A percentile compares a stretch with the other conserved stretches of the same genome.
These are phyloP conservation scores for Solanum tacnaense DNA, from an alignment of 257 asterid species.

Conservation along the genomic window DNA sequence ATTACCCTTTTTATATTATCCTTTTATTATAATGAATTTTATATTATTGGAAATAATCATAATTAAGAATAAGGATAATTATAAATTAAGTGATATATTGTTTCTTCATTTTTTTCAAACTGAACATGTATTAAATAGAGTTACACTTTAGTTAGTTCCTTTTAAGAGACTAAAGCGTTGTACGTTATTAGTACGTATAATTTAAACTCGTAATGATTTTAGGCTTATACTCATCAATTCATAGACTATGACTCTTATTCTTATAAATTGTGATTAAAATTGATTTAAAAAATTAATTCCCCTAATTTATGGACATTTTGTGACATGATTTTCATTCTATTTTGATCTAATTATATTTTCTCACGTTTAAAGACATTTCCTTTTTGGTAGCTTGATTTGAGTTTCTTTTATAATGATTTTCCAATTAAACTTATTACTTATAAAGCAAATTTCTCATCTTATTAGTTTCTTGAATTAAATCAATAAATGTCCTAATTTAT, in stretches of 20 bases:
- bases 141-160: neutral
- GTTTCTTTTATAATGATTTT: neutral
- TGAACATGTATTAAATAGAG: neutral
- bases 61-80: neutral
- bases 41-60: neutral
- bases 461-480: neutral
- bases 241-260: neutral
- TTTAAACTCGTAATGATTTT: neutral
- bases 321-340: too few species aligned
- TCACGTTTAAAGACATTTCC: neutral
- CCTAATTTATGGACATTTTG: neutral
- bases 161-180: neutral
- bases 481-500: neutral
- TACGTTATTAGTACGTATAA: neutral
- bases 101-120: neutral
- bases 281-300: neutral
- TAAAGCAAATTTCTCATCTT: neutral
- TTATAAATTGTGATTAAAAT: neutral
- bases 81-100: neutral
- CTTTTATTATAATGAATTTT: neutral
- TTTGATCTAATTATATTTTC: neutral
- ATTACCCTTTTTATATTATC: neutral
- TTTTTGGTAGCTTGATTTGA: neutral
- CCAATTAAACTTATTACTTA: too few species aligned
- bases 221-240: neutral